Base-by-base conservation (phyloP, 192 early-diverging fungal species). In the Podila epigama region DNA sequence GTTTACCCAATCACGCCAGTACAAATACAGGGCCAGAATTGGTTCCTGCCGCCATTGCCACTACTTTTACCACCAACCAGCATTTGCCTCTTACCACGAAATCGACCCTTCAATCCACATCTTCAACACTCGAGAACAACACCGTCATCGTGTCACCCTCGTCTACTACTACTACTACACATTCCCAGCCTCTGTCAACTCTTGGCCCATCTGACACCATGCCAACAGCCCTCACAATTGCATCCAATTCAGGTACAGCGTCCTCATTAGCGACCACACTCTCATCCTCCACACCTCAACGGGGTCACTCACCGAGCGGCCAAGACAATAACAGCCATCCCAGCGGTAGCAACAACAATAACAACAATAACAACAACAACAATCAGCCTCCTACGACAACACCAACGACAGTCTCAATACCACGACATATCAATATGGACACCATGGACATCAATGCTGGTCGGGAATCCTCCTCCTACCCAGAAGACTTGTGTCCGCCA, bases 401-500 rank as follows among this genome's bases (percentile, higher is more conserved):
- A 34, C 37, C 62, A 15, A 37, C 69, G 18, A 51, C 34, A 12
- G 58, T 57, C 4, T 63, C 73, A 1, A 54, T 77, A 35, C 73
- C 73, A 1, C 16, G 60, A 27, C 42, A 58, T 4, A 59, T 68
- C 37, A 77, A 52, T 2, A 64, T 64, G 60, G 73, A 77, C 31
- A 53, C 27, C 18, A 68, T 60, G 61, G 73, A 77, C 50, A 50
- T 68, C 25, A 58, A 44, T 32, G 51, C 51, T 15, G 61, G 61
- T 10, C 82, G 83, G 27, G 87, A 89, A 36, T 69, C 69, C 0
- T 51, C 63, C 3, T 54, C 79, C 1, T 88, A 82, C 53, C 85
- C 87, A n/a, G 85, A 87, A 68, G 85, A 89, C 8, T 55, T 97
- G 20, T 90, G 95, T 51, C 97, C 97, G 11, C 94, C 95, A 1